Evolutionary conservation across 106 monocot genomes (phyloP), one percentile per base, ranked within the genome.

Genomic region (Dendrobium chrysotoxum): DNA sequence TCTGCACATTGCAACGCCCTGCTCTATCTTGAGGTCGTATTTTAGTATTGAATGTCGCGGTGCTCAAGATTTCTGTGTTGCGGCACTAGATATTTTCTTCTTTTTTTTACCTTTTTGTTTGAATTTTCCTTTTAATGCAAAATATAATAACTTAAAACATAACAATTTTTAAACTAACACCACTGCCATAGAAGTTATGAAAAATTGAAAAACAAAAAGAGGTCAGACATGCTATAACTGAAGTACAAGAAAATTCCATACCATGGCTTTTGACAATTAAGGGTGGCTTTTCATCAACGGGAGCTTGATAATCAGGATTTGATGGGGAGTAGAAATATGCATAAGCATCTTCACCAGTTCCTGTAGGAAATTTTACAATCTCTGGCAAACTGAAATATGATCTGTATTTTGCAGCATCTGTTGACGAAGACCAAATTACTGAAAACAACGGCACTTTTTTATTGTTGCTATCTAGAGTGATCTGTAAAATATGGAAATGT

Each of bases 191-290:
- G 50, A 50, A 15, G 50, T 50, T 50, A 50, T 13, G 13, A 50
- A 50, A 13, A 50, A 0, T 50, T 50, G 50, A 15, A 50, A 15
- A 15, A 44, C 9, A 44, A 50, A 50, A 12, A 50, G 50, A 50
- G 50, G 13, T 50, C 3, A 39, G n/a, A 64, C 70, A 53, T 57
- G 44, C 46, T 70, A 38, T 18, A 35, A 47, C n/a, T 61, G 30
- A 21, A 50, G 55, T 13, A 46, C 20, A 9, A 44, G 47, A 12
- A 70, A 45, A 28, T 64, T 75, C 40, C 65, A 74, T 94, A 98
- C 97, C 94, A 89, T 98, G 97, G 66, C 87, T 88, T 92, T 84
- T 91, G 80, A 98, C 64, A 61, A 98, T 80, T 61, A 98, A 83
- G 28, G 97, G 97, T 57, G 97, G 97, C 81, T 89, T 92, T 85